Conservation (phyloP, 2,329 filamentous ascomycete species). For the Aspergillus sp. region DNA sequence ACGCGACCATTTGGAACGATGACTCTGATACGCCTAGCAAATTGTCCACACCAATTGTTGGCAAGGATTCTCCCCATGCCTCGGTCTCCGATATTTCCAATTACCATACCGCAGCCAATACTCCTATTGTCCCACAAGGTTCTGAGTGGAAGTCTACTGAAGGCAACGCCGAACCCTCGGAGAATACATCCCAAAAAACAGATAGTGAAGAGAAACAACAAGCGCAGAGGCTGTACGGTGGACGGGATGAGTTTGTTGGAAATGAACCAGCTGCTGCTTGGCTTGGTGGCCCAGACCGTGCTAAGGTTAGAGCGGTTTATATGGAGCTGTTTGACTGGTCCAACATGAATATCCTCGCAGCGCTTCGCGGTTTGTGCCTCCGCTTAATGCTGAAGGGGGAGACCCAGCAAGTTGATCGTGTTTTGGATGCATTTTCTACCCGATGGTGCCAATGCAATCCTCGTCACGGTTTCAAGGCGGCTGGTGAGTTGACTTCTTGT, state of each 20-base stretch:
- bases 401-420: constrained; percentile 94
- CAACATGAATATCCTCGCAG: constrained; percentile 73
- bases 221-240: constrained; percentile 80
- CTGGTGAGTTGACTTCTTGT: constrained; percentile 56
- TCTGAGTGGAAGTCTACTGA: constrained; percentile 26
- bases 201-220: constrained; percentile 69
- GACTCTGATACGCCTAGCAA: constrained; percentile 23
- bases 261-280: constrained; percentile 81
- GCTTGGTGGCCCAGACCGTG: constrained; percentile 67
- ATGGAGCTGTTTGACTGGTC: constrained; percentile 90
- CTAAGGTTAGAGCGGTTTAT: constrained; percentile 68
- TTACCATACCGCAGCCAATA: constrained; percentile 47
- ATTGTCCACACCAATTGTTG: constrained; percentile 25
- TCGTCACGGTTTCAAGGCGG: constrained; percentile 86
- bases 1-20: constrained; percentile 25
- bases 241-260: constrained; percentile 72
- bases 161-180: constrained; percentile 16
- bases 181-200: constrained; percentile 20
- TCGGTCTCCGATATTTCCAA: constrained; percentile 43
- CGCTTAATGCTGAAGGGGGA: constrained; percentile 83
- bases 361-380: constrained; percentile 77
- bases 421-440: constrained; percentile 82
- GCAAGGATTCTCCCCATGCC: constrained; percentile 30
- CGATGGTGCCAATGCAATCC: constrained; percentile 94
- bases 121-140: constrained; percentile 34